Evolutionary conservation across 2,329 filamentous ascomycete species (phyloP), one percentile per base, ranked within the genome.

Genomic region (Apiospora marii): DNA sequence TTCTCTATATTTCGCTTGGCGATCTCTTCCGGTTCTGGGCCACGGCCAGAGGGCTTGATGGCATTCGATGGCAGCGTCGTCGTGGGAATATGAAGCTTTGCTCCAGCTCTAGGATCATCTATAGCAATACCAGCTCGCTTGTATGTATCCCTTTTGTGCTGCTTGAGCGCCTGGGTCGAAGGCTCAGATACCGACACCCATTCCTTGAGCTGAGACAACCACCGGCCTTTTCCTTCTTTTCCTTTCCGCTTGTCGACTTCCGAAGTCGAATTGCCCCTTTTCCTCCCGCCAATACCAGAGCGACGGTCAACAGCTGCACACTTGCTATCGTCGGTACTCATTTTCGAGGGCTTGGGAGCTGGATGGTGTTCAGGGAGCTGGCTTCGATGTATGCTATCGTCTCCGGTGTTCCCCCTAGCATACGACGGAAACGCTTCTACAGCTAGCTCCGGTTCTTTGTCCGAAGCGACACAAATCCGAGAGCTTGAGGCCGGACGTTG

Each of bases 161-260:
- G 78, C 74, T 84, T 86, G 75, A 87, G 80, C 1, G 86, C 87
- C 64, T 86, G 84, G 1, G 82, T 81, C 0, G 87, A 88, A 14
- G 87, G 87, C 74, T 89, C 87, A 68, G 84, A 86, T 30, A 83
- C 81, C 1, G 82, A 81, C 10, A 88, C 77, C 87, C 87, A 89
- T 64, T 81, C 82, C 73, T 86, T 89, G 68, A 87, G 77, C 41
- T 85, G 83, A 8, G 79, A 79, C 30, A 86, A 72, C 84, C 85
- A 87, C 49, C 79, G 75, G n/a, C 71, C 69, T 73, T 78, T 81
- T 49, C 74, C 71, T 58, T 81, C 80, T 70, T 79, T 80, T 24
- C 67, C 71, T 70, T 79, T 82, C 41, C 76, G 70, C 46, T 79
- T 80, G 27, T 68, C 46, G 4, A 72, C 68, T 49, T 75, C 77